phyloP scores from a whole-genome alignment of 1,284 basidiomycete genomes.

The Cystobasidiaceae sp. region DNA sequence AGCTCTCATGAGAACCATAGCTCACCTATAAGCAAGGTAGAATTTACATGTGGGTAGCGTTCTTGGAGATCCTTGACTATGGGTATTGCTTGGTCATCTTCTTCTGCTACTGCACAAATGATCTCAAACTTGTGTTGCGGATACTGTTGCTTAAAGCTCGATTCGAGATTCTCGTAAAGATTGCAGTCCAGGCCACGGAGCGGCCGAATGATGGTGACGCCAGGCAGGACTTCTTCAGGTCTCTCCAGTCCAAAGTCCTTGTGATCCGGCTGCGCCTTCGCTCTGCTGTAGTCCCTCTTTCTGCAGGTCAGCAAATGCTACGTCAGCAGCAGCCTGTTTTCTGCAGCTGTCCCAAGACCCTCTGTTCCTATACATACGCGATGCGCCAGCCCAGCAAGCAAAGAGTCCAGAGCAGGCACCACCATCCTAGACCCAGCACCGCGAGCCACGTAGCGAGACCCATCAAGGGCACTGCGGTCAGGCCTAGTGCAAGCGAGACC shows the following conservation, averaged over 20 bases:
- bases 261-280: not conserved
- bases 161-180: conserved; percentile 86
- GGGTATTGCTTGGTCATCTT: conserved; percentile 70
- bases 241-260: not conserved
- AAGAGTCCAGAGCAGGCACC: conserved; percentile 20
- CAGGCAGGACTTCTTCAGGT: conserved; percentile 57
- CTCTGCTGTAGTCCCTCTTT: not conserved
- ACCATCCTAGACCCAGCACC: conserved; percentile 7
- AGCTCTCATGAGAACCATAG: conserved; percentile 11
- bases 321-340: no score
- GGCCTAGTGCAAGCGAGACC: no score
- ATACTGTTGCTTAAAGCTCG: conserved; percentile 81
- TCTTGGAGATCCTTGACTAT: conserved; percentile 69
- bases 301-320: no score
- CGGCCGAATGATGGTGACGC: conserved; percentile 84
- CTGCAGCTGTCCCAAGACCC: no score
- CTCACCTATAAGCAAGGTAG: conserved; percentile 70
- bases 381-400: conserved; percentile 26
- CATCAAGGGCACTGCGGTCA: not conserved
- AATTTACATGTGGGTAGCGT: conserved; percentile 67
- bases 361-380: no score
- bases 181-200: conserved; percentile 88
- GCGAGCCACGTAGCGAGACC: conserved; percentile 5
- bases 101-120: conserved; percentile 75
- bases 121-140: conserved; percentile 69